Conservation (phyloP, 176 grass and related monocot species). For the Oryza officinalis region DNA sequence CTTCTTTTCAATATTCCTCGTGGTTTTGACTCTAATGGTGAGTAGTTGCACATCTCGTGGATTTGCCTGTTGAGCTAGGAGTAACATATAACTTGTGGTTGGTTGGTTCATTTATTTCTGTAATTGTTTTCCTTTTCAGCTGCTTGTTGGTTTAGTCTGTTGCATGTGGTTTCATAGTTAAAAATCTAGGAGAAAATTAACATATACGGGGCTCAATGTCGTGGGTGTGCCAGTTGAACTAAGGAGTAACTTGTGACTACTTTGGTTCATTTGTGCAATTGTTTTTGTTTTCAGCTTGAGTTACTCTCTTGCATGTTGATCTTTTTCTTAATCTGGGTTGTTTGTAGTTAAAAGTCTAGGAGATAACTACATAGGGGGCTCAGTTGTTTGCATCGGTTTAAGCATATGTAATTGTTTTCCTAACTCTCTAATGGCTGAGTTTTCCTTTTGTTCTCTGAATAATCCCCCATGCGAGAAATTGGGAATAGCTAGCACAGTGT, state of each 20-base stretch:
- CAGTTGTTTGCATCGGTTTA: too few relatives aligned
- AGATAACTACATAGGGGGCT: too few relatives aligned
- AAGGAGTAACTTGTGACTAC: neutral
- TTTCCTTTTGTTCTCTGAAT: neutral
- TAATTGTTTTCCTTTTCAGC: neutral
- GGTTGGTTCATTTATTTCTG: neutral
- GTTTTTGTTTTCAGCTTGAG: neutral
- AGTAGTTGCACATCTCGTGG: slow-evolving; percentile 1
- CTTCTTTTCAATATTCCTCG: neutral
- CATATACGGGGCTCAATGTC: neutral
- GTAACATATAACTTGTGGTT: neutral
- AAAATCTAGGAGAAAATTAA: too few relatives aligned
- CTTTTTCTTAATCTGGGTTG: neutral
- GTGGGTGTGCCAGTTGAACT: neutral
- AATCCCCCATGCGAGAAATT: neutral
- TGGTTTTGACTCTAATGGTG: neutral
- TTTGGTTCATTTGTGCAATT: neutral
- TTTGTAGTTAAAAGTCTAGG: too few relatives aligned
- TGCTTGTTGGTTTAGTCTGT: too few relatives aligned
- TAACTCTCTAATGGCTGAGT: neutral
- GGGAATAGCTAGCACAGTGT: neutral
- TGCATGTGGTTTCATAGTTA: too few relatives aligned
- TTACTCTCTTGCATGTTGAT: neutral
- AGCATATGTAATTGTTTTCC: neutral
- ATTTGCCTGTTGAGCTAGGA: neutral